Percentiles rank a stretch among this genome's conserved stretches.
Evolutionary conservation across 2,329 filamentous ascomycete genomes (phyloP).

Genomic region (Tolypocladium amazonense): DNA sequence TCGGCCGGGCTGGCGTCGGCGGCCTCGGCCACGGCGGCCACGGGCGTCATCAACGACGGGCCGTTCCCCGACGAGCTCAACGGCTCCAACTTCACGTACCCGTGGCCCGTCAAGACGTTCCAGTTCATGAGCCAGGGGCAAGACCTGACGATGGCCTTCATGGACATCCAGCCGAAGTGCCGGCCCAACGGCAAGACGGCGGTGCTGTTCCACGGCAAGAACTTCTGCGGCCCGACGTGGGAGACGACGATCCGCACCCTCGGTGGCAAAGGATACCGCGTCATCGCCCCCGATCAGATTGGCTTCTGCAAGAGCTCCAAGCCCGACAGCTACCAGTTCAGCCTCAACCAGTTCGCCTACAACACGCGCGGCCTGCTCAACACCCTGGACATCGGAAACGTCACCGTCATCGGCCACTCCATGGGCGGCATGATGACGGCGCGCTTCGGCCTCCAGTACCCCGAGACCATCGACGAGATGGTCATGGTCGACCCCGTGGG

Average conservation of each 20-base stretch:
- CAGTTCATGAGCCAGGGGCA: conserved; percentile 35
- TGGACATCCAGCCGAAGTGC: conserved; percentile 33
- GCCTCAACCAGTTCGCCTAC: conserved; percentile 36
- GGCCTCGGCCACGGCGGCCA: conserved; percentile 4
- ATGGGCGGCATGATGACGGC: conserved; percentile 43
- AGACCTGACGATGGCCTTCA: conserved; percentile 43
- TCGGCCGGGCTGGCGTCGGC: conserved; percentile 10
- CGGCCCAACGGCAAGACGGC: conserved; percentile 28
- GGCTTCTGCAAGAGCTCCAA: conserved; percentile 49
- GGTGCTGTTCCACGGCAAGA: conserved; percentile 43
- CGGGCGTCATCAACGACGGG: conserved; percentile 21
- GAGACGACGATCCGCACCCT: conserved; percentile 32
- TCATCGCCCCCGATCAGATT: conserved; percentile 42
- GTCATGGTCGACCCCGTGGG: conserved; percentile 42
- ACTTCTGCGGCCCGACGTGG: conserved; percentile 46
- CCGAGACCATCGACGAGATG: conserved; percentile 27
- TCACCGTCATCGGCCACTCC: conserved; percentile 42
- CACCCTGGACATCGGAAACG: conserved; percentile 28
- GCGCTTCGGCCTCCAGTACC: conserved; percentile 41
- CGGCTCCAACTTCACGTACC: conserved; percentile 42
- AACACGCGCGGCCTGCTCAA: conserved; percentile 39
- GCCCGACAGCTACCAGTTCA: conserved; percentile 39
- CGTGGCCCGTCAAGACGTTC: conserved; percentile 37
- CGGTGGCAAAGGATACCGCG: conserved; percentile 32
- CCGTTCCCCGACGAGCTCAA: conserved; percentile 31